Evolutionary conservation across 2,329 filamentous ascomycete species (phyloP), one percentile per base, ranked within the genome.

Genomic region (Pseudogymnoascus sp.): DNA sequence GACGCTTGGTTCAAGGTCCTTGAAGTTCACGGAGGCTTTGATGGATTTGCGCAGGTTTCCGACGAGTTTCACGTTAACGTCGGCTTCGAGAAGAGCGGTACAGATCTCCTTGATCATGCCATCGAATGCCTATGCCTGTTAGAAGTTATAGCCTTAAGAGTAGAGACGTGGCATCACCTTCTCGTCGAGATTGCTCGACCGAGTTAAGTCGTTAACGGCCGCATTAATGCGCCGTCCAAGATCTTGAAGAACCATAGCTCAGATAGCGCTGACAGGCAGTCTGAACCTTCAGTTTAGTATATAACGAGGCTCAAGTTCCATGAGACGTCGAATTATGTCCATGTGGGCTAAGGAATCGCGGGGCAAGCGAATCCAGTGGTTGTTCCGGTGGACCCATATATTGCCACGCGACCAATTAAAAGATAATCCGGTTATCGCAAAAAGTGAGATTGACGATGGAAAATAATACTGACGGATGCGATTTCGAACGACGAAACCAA

Each of bases 61-160:
- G 64, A 99, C 94, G 60, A 99, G 90, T 71, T 90, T 89, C 67
- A 99, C 90, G 75, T 97, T 99, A 73, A 99, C 94, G 72, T 99
- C 94, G 76, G 94, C 91, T 81, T 96, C 92, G 72, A 97, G 85
- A 19, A 99, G 89, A 65, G 94, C 94, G 67, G 92, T 86, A 75
- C 92, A 96, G 72, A 99, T 97, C 78, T 97, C 92, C 79, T 97
- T 97, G 75, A 99, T 84, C 94, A 99, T 99, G 71, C 84, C 83
- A 80, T 99, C 94, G 75, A 99, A 97, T 42, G 92, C 92, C 91
- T 94, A 65, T 33, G 66, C 63, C 35, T 70, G 73, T 82, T 71
- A 81, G 75, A 67, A 63, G 59, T 23, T 38, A n/a, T 59, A 4
- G n/a, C 11, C 6, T 38, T 25, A 7, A 23, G 42, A 58, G 9